These are phyloP conservation scores for Boletus reticulatus DNA, from an alignment of 768 basidiomycete genomes.

Conservation along the genomic window DNA sequence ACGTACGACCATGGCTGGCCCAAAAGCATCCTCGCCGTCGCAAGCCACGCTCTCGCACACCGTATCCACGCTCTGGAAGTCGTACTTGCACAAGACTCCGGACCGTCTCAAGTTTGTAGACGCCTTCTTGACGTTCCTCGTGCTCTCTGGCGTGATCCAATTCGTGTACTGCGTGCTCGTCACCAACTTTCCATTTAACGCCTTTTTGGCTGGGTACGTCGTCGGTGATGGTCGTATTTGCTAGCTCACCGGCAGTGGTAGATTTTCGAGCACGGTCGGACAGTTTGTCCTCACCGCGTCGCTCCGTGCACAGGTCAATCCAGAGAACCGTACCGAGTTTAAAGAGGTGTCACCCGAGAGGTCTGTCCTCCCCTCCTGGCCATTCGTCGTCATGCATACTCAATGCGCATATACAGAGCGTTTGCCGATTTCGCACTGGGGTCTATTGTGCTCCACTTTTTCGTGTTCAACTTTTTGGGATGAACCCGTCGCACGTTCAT, in stretches of 20 bases:
- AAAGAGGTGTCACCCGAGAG: constrained; percentile 92
- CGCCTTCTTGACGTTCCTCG: constrained; percentile 86
- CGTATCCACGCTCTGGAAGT: constrained; percentile 62
- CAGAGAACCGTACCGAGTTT: constrained; percentile 77
- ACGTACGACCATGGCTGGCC: constrained; percentile 35
- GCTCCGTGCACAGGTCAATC: constrained; percentile 89
- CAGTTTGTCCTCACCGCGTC: constrained; percentile 97
- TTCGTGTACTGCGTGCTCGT: constrained; percentile 91
- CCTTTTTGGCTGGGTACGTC: constrained; percentile 91
- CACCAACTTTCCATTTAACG: constrained; percentile 95
- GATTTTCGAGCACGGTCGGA: constrained; percentile 90
- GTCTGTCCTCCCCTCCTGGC: constrained; percentile 41
- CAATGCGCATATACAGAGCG: constrained; percentile 53
- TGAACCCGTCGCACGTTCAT: constrained; percentile 37
- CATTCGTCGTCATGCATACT: background rate
- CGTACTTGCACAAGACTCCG: constrained; percentile 76
- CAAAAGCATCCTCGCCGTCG: constrained; percentile 25
- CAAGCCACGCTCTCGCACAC: constrained; percentile 15
- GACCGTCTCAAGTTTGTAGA: constrained; percentile 92
- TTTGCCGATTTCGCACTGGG: constrained; percentile 96
- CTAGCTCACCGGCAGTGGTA: constrained; percentile 32
- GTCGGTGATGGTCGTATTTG: background rate
- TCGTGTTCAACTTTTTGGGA: constrained; percentile 98
- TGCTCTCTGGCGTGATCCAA: constrained; percentile 86
- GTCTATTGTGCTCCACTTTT: constrained; percentile 96